Base-by-base conservation (phyloP, 2,329 filamentous ascomycete species). In the Grosmannia huntii region DNA sequence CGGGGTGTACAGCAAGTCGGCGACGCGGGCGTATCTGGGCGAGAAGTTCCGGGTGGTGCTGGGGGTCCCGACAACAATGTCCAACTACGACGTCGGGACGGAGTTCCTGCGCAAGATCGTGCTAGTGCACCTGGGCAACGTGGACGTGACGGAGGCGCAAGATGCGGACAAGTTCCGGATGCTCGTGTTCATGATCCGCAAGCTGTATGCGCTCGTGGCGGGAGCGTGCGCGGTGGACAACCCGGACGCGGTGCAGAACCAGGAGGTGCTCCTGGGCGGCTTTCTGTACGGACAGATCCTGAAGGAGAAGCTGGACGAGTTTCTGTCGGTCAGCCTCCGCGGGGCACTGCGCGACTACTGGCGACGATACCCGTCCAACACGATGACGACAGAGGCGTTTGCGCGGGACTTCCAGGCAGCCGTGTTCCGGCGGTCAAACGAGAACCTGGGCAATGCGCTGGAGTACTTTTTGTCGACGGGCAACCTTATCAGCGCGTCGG, bases 391-490 rank as follows among this genome's bases (percentile, higher is more conserved):
- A 19, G 78, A 84, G 3, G 81, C 86, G 11, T 97, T 97, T 67
- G 75, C 80, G 51, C 86, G 84, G 59, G 89, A 95, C 41, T 96
- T 96, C 66, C 77, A 88, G 1, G 75, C 80, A 36, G 88, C 83
- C 67, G 85, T 97, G 36, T 85, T 97, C 62, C 79, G 82, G 58
- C 86, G 85, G 62, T 87, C 88, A 19, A 95, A 92, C 67, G 90
- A 95, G 72, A 94, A 95, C 64, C 76, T 99, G 12, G 94, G 91
- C 60, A 84, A 87, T 65, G 84, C 85, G 1, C 76, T 99, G 62
- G 90, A 96, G 68, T 99, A 99, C 70, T 99, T 99, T 73, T 74
- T 99, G 62, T 95, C 92, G 0, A 99, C 94, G 0, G 94, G 94
- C 65, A 99, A 99, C 67, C 76, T 99, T 52, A 84, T 90, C 67